Percentiles rank a stretch among this genome's conserved stretches.
phyloP scores from a whole-genome alignment of 2,329 filamentous ascomycete genomes.

The Colletotrichum destructivum region DNA sequence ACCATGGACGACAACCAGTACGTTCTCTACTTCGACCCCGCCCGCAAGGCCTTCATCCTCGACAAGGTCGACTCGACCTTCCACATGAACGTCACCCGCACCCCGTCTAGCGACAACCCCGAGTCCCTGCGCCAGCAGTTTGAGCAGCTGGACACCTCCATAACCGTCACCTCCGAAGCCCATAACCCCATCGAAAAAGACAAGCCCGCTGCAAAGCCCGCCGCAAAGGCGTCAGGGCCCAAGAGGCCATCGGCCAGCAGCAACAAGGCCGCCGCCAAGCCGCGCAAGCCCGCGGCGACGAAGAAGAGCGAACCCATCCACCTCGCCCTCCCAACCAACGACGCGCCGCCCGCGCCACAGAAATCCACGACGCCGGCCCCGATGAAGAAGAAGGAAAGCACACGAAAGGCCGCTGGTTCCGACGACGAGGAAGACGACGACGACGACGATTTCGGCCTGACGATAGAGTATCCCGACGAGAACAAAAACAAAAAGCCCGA shows the following conservation, averaged over 20 bases:
- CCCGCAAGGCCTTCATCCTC: constrained; percentile 82
- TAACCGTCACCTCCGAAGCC: constrained; percentile 46
- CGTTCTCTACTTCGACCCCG: constrained; percentile 82
- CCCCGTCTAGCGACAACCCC: constrained; percentile 75
- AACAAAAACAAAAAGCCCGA: constrained; percentile 52
- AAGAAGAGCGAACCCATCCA: constrained; percentile 57
- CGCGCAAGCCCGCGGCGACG: constrained; percentile 49
- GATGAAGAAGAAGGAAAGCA: constrained; percentile 49
- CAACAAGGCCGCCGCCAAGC: constrained; percentile 45
- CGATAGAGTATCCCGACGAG: constrained; percentile 72
- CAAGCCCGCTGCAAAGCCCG: constrained; percentile 44
- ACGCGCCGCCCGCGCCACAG: constrained; percentile 42
- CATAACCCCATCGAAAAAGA: constrained; percentile 44
- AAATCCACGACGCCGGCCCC: constrained; percentile 25
- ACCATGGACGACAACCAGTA: constrained; percentile 71
- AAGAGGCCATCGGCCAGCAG: constrained; percentile 47
- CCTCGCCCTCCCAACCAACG: constrained; percentile 54
- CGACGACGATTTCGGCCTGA: constrained; percentile 70
- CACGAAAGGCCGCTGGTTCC: constrained; percentile 55
- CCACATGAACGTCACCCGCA: constrained; percentile 86
- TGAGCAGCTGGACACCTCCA: constrained; percentile 70
- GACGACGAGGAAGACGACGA: constrained; percentile 69
- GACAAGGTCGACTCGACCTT: constrained; percentile 87
- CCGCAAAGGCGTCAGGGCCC: constrained; percentile 40
- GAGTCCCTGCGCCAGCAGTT: constrained; percentile 77